Conservation (phyloP, 75 land plant species). For the Adiantum capillusveneris region DNA sequence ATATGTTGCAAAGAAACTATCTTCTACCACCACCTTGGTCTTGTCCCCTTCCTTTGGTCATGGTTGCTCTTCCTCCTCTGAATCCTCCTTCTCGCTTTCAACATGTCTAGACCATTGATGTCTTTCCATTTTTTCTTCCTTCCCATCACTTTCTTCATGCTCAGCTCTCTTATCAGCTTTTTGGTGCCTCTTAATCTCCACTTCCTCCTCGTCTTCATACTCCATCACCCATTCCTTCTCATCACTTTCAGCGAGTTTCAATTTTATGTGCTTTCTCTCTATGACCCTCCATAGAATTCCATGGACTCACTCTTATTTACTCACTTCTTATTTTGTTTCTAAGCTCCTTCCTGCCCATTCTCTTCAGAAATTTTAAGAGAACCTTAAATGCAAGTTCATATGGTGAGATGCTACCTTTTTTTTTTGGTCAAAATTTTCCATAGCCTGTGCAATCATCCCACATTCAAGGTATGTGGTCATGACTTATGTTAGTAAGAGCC, state of each 20-base stretch:
- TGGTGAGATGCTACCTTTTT: slow-evolving; percentile 3
- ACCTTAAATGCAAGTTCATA: not conserved
- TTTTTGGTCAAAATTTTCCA: slow-evolving; percentile 66
- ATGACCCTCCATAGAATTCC: slow-evolving; percentile 6
- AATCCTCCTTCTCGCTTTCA: no score
- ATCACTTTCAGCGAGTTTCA: not conserved
- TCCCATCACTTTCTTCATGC: no score
- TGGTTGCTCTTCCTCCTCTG: no score
- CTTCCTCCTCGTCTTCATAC: not conserved
- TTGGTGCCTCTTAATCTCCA: no score
- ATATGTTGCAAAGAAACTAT: no score
- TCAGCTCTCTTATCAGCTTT: no score
- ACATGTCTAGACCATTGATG: no score
- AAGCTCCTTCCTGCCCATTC: not conserved
- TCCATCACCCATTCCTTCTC: not conserved
- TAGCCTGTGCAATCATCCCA: slow-evolving; percentile 49
- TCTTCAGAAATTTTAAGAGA: not conserved
- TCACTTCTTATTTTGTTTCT: slow-evolving; percentile 1
- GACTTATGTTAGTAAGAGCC: slow-evolving; percentile 64
- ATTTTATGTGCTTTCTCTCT: not conserved
- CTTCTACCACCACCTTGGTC: no score
- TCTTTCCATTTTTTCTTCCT: no score
- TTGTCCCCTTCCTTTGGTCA: no score
- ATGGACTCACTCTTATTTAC: no score
- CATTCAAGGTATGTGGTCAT: slow-evolving; percentile 55